These are phyloP conservation scores for Starmerella kuoi DNA, from an alignment of 805 yeast genomes.

Conservation along the genomic window DNA sequence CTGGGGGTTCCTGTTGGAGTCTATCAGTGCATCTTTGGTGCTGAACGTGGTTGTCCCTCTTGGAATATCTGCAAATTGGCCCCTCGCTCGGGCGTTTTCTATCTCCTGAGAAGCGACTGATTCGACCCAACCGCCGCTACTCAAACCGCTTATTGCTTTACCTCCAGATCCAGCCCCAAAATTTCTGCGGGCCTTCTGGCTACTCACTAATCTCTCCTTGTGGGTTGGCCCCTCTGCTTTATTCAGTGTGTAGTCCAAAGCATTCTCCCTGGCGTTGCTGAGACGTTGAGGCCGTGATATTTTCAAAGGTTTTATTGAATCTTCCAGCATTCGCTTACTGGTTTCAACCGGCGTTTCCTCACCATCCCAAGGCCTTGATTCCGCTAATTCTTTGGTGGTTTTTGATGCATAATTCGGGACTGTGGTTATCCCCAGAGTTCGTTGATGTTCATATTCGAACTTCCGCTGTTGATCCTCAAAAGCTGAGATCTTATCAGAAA, in stretches of 20 bases:
- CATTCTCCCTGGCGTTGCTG: conserved; percentile 48
- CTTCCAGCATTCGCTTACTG: conserved; percentile 44
- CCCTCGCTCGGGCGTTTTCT: conserved; percentile 59
- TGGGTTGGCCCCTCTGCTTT: conserved; percentile 25
- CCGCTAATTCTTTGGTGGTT: conserved; percentile 39
- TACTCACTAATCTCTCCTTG: conserved; percentile 14
- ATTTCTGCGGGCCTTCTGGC: conserved; percentile 5
- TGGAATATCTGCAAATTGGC: conserved; percentile 50
- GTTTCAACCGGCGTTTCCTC: conserved; percentile 38
- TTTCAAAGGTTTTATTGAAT: conserved; percentile 35
- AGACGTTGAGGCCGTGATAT: conserved; percentile 33
- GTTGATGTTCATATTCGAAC: conserved; percentile 34
- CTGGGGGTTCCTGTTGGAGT: conserved; percentile 34
- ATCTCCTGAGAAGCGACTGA: conserved; percentile 66
- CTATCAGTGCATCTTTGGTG: conserved; percentile 26
- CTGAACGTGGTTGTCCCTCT: conserved; percentile 50
- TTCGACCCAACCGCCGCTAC: conserved; percentile 32
- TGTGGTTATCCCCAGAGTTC: conserved; percentile 33
- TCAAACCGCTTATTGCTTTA: conserved; percentile 12
- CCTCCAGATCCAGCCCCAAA: neutral
- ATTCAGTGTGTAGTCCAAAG: conserved; percentile 50
- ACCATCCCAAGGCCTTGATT: conserved; percentile 49
- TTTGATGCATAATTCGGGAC: conserved; percentile 37
- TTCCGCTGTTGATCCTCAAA: conserved; percentile 13
- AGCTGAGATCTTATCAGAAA: conserved; percentile 3